These are phyloP conservation scores for Fusarium dimerum DNA, from an alignment of 2,329 filamentous ascomycete species.

Conservation along the genomic window DNA sequence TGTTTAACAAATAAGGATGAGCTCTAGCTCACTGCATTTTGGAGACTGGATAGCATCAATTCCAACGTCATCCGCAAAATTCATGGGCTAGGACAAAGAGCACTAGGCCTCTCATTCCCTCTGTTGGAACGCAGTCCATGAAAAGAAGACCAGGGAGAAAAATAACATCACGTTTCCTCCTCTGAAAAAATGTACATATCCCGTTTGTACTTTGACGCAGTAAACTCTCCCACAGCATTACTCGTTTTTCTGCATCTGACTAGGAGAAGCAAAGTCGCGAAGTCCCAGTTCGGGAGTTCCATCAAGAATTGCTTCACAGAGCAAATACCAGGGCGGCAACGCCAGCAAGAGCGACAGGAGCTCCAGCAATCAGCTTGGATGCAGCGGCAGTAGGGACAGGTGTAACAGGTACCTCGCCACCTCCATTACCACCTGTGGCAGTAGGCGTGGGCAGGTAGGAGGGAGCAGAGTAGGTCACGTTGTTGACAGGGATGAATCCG, in stretches of 20 bases:
- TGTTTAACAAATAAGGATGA: background rate
- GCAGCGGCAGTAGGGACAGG: slow-evolving; percentile 2
- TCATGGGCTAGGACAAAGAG: background rate
- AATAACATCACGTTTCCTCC: background rate
- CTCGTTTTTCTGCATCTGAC: background rate
- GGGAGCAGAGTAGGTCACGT: slow-evolving; percentile 18
- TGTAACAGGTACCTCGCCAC: background rate
- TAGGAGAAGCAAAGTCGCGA: background rate
- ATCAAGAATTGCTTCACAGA: background rate
- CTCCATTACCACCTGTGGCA: slow-evolving; percentile 13
- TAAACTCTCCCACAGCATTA: background rate
- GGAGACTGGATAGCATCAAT: background rate
- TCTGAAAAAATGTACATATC: background rate
- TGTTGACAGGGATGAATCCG: slow-evolving; percentile 4
- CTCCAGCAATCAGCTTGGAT: background rate
- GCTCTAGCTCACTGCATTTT: background rate
- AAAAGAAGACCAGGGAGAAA: background rate
- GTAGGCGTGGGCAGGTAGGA: slow-evolving; percentile 21
- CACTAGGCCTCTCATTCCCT: background rate
- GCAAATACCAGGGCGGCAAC: background rate
- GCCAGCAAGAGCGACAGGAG: background rate
- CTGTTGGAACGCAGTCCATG: background rate
- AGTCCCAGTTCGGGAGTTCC: background rate
- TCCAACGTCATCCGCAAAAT: background rate
- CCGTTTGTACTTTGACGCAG: background rate